Percentiles rank a stretch among this genome's conserved stretches.
Conservation (phyloP, 2,329 filamentous ascomycete genomes). For the Amauroascus niger region DNA sequence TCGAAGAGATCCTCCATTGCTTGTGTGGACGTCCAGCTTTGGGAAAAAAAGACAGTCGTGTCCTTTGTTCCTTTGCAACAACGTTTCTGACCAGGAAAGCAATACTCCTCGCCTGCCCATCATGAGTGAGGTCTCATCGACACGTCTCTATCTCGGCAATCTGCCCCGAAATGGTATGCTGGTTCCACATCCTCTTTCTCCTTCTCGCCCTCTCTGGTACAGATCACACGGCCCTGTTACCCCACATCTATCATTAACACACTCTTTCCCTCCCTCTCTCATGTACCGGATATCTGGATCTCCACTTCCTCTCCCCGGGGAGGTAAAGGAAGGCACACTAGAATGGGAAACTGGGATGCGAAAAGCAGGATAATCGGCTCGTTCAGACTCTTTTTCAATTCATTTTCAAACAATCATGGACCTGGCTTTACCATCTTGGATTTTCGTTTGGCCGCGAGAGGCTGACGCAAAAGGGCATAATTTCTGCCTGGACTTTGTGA, state of each 20-base stretch:
- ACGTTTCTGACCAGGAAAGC: not conserved
- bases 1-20: not conserved
- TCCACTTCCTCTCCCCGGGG: not conserved
- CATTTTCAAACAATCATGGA: slow-evolving; percentile 11
- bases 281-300: slow-evolving; percentile 11
- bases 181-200: slow-evolving; percentile 22
- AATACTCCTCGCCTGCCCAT: slow-evolving; percentile 15
- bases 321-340: not conserved
- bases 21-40: not conserved
- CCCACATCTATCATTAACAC: slow-evolving; percentile 2
- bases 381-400: not conserved
- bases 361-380: not conserved
- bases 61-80: slow-evolving; percentile 1
- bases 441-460: slow-evolving; percentile 22
- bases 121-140: slow-evolving; percentile 85
- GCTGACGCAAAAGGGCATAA: slow-evolving; percentile 28
- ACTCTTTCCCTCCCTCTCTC: not conserved
- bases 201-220: slow-evolving; percentile 13
- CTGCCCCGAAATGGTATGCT: slow-evolving; percentile 85
- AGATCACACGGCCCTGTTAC: slow-evolving; percentile 11
- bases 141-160: slow-evolving; percentile 94
- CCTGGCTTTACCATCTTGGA: slow-evolving; percentile 17
- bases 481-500: slow-evolving; percentile 27
- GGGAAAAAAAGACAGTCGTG: not conserved
- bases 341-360: not conserved